Evolutionary conservation across 345 rosid species (phyloP).

Genomic region (Salix udensis): DNA sequence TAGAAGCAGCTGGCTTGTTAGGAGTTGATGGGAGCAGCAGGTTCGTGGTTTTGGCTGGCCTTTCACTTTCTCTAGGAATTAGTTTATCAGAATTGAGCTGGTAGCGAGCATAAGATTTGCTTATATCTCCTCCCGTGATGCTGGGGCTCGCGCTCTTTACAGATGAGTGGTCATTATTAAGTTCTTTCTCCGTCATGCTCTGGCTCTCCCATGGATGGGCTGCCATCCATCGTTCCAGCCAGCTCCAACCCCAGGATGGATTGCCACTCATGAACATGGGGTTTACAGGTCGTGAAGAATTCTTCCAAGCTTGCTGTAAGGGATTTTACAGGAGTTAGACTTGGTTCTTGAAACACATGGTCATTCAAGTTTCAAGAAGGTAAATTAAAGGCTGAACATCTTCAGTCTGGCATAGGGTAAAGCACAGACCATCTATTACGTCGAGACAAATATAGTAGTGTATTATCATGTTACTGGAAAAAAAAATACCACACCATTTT

Average conservation of each 20-base stretch:
- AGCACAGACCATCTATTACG: neutral
- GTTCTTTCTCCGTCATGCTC: conserved; percentile 54
- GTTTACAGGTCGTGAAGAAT: conserved; percentile 50
- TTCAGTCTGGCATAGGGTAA: conserved; percentile 2
- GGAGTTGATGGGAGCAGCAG: conserved; percentile 61
- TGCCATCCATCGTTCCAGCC: conserved; percentile 99
- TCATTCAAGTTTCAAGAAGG: neutral
- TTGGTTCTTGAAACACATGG: neutral
- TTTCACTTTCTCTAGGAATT: conserved; percentile 61
- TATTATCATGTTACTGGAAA: neutral
- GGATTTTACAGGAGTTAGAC: conserved; percentile 11
- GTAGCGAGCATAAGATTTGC: conserved; percentile 55
- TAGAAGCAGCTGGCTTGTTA: conserved; percentile 40
- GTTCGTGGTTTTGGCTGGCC: conserved; percentile 41
- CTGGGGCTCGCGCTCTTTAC: conserved; percentile 42
- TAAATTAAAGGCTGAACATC: neutral
- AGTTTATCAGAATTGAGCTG: conserved; percentile 60
- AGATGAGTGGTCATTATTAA: conserved; percentile 42
- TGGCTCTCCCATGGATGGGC: conserved; percentile 70
- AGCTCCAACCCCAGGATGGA: conserved; percentile 98
- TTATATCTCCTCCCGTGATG: conserved; percentile 53
- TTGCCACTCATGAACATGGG: conserved; percentile 81
- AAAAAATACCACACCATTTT: neutral
- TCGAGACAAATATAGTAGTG: neutral
- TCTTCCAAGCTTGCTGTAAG: conserved; percentile 80